These are phyloP conservation scores for Cyclostephanos tholiformis DNA, from an alignment of 108 stramenopile species.

Conservation along the genomic window DNA sequence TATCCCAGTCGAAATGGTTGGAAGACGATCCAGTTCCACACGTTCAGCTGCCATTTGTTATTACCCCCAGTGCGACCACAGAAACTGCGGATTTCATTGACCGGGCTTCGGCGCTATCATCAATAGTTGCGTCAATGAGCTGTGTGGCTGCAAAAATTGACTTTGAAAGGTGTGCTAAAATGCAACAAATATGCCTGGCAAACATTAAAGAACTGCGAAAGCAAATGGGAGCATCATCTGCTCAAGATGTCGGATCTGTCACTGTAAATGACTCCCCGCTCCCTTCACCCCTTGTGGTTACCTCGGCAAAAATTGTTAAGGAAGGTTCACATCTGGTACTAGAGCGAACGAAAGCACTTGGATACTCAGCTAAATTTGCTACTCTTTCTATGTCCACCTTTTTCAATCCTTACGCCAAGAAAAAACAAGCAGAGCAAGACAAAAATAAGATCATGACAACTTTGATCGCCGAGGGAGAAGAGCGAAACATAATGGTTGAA, in stretches of 20 bases:
- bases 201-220: constrained; percentile 58
- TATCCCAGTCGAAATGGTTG: constrained; percentile 78
- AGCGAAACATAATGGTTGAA: constrained; percentile 63
- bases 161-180: constrained; percentile 55
- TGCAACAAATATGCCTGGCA: constrained; percentile 58
- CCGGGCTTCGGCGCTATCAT: constrained; percentile 19
- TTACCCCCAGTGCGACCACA: constrained; percentile 6
- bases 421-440: constrained; percentile 47
- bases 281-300: constrained; percentile 22
- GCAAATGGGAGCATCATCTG: constrained; percentile 53
- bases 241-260: constrained; percentile 15
- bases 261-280: constrained; percentile 19
- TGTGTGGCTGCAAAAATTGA: constrained; percentile 46
- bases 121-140: constrained; percentile 37
- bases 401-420: constrained; percentile 84
- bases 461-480: constrained; percentile 76
- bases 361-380: constrained; percentile 51
- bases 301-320: constrained; percentile 59
- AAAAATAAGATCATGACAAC: constrained; percentile 50
- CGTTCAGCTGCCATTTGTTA: constrained; percentile 55
- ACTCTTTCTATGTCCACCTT: constrained; percentile 82
- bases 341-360: constrained; percentile 54
- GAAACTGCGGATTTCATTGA: constrained; percentile 6
- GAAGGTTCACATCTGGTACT: constrained; percentile 61
- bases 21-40: constrained; percentile 68